phyloP scores from a whole-genome alignment of 2,329 filamentous ascomycete species.

The Ophiostoma triangulosporum region DNA sequence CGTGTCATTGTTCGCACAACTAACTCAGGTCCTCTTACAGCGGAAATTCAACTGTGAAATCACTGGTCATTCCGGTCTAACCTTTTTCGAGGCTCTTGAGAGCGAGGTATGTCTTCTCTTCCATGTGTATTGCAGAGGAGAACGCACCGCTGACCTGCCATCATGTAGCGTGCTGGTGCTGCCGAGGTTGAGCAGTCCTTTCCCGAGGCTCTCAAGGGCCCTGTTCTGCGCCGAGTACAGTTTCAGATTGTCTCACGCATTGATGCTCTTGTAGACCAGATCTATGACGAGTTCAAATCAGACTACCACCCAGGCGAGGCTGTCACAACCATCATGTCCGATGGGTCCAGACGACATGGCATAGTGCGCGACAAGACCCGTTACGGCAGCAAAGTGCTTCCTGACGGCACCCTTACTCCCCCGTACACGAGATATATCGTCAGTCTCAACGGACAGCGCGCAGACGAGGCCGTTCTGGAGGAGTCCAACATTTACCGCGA shows the following conservation, averaged over 20 bases:
- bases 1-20: too few species aligned
- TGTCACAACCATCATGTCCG: conserved; percentile 58
- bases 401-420: conserved; percentile 56
- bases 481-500: conserved; percentile 75
- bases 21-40: conserved; percentile 4
- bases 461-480: conserved; percentile 65
- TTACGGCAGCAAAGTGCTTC: conserved; percentile 47
- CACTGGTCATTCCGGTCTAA: conserved; percentile 80
- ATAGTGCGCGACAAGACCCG: conserved; percentile 75
- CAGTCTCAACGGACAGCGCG: conserved; percentile 51
- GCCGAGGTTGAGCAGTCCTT: conserved; percentile 85
- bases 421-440: conserved; percentile 74
- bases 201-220: conserved; percentile 79
- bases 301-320: conserved; percentile 86
- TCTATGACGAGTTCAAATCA: conserved; percentile 68
- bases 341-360: conserved; percentile 57
- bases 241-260: conserved; percentile 82
- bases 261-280: conserved; percentile 59
- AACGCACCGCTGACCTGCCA: background rate
- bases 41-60: conserved; percentile 77
- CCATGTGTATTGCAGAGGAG: background rate
- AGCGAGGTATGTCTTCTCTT: conserved; percentile 57
- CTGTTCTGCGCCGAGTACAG: conserved; percentile 80
- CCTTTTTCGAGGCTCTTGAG: conserved; percentile 82
- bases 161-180: conserved; percentile 55